Percentiles rank a stretch among this genome's conserved stretches.
phyloP scores from a whole-genome alignment of 441 rosid genomes.

The Jatropha multifida region DNA sequence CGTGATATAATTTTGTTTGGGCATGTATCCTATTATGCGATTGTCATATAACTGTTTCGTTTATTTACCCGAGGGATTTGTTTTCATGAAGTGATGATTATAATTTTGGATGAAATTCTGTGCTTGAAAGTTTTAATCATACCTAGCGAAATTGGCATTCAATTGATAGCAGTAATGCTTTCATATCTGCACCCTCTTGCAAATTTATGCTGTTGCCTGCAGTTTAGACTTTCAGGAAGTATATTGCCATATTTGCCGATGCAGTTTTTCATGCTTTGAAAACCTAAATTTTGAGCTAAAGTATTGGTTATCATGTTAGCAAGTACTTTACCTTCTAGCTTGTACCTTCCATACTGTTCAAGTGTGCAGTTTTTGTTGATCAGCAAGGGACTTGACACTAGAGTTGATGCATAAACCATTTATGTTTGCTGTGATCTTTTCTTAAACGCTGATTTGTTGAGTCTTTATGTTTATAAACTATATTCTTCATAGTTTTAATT shows the following conservation, averaged over 20 bases:
- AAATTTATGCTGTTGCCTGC: neutral
- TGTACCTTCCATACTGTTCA: neutral
- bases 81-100: neutral
- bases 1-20: neutral
- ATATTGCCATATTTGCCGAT: neutral
- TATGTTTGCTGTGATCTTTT: neutral
- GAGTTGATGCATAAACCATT: no score
- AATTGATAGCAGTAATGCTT: neutral
- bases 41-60: neutral
- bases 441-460: constrained; percentile 37
- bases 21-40: neutral
- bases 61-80: neutral
- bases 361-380: neutral
- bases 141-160: neutral
- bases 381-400: no score
- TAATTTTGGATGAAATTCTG: neutral
- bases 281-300: neutral
- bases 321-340: neutral
- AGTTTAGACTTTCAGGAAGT: neutral
- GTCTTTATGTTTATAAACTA: constrained; percentile 40
- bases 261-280: neutral
- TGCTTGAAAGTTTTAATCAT: neutral
- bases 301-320: neutral
- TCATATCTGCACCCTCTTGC: neutral
- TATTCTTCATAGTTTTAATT: neutral